phyloP scores from a whole-genome alignment of 768 basidiomycete genomes.

The Tylopilus sp. region DNA sequence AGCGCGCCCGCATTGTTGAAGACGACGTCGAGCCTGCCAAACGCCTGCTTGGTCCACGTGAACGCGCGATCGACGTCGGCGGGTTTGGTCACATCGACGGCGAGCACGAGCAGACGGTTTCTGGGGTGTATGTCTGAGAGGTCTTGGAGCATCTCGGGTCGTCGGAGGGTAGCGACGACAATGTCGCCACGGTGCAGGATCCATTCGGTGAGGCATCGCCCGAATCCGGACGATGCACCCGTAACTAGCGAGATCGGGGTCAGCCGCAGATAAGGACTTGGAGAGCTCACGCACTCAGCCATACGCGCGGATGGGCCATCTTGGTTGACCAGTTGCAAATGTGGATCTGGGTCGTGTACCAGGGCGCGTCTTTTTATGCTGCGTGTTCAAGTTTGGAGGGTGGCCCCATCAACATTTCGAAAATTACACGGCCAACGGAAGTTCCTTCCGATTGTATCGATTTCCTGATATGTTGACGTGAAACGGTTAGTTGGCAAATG shows the following conservation, averaged over 20 bases:
- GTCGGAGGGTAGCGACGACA: slow-evolving; percentile 42
- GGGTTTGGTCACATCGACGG: slow-evolving; percentile 13
- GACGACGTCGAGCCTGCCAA: slow-evolving; percentile 16
- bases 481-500: background rate
- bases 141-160: slow-evolving; percentile 25
- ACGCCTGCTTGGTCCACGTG: slow-evolving; percentile 3
- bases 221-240: slow-evolving; percentile 40
- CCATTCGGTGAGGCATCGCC: slow-evolving; percentile 29
- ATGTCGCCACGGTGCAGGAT: slow-evolving; percentile 35
- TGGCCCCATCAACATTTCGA: no score
- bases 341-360: background rate
- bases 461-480: background rate
- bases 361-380: background rate
- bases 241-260: slow-evolving; percentile 29
- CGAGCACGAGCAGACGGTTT: slow-evolving; percentile 13
- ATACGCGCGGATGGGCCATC: slow-evolving; percentile 8
- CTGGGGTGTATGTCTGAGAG: slow-evolving; percentile 2
- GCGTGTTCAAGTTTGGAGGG: no score
- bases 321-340: background rate
- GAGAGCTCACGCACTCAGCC: slow-evolving; percentile 2
- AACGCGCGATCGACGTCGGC: slow-evolving; percentile 13
- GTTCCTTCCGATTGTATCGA: background rate
- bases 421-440: no score
- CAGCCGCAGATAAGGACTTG: background rate
- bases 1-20: slow-evolving; percentile 20